These are phyloP conservation scores for Leersia perrieri DNA, from an alignment of 176 grass and related monocot genomes.

Conservation along the genomic window DNA sequence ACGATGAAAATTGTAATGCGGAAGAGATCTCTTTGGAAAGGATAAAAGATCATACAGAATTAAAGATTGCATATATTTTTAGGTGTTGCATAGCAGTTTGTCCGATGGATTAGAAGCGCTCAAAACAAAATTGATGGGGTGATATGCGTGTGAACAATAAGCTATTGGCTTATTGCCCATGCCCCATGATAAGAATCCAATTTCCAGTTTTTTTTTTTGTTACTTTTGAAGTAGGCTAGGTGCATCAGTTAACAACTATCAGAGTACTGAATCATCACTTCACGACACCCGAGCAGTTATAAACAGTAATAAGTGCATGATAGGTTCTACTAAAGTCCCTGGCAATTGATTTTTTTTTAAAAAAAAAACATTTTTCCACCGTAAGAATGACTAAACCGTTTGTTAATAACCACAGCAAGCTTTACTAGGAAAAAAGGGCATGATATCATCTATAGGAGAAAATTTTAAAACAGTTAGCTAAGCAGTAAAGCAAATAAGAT, in stretches of 20 bases:
- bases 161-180: background rate
- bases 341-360: no score
- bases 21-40: constrained; percentile 13
- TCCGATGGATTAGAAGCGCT: background rate
- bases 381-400: background rate
- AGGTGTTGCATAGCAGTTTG: background rate
- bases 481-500: constrained; percentile 10
- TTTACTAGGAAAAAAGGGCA: background rate
- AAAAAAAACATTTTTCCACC: background rate
- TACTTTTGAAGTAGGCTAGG: background rate
- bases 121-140: background rate
- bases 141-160: background rate
- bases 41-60: constrained; percentile 3
- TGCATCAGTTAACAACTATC: background rate
- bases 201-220: background rate
- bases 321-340: background rate
- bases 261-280: background rate
- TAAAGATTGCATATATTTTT: background rate
- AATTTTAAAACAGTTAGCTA: background rate
- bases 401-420: background rate
- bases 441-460: background rate
- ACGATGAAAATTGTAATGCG: background rate
- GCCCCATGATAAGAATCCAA: background rate
- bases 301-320: background rate
- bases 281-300: background rate